Conservation (phyloP, 2,329 filamentous ascomycete species). For the Diaporthe citri region DNA sequence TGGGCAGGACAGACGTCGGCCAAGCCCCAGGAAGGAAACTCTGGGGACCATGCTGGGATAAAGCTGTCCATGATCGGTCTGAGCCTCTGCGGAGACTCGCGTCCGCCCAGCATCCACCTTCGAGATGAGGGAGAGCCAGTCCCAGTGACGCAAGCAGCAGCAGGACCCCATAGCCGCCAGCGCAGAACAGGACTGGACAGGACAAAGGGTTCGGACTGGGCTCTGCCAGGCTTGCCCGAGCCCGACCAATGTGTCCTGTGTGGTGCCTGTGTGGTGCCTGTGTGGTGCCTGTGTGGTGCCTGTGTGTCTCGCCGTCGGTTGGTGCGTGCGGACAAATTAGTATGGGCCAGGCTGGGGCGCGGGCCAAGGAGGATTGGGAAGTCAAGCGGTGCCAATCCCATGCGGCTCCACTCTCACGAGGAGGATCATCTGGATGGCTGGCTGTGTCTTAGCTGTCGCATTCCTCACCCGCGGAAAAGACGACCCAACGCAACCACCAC, state of each 20-base stretch:
- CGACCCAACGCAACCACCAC: not conserved
- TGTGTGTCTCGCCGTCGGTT: not conserved
- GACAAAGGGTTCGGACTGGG: not conserved
- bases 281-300: not conserved
- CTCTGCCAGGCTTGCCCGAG: not conserved
- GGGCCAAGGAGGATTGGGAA: constrained; percentile 20
- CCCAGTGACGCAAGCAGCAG: constrained; percentile 12
- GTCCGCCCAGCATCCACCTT: constrained; percentile 23
- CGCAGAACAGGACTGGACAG: not conserved
- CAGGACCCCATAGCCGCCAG: no score
- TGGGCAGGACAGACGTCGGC: constrained; percentile 20
- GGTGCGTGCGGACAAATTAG: constrained; percentile 14
- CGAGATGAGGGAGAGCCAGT: constrained; percentile 14
- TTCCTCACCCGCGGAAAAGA: not conserved
- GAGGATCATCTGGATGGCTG: constrained; percentile 20
- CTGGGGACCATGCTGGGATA: constrained; percentile 24
- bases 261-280: not conserved
- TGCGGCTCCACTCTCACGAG: constrained; percentile 27
- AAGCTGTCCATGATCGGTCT: constrained; percentile 28
- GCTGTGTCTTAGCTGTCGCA: constrained; percentile 16
- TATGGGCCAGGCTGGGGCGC: constrained; percentile 21
- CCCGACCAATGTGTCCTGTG: not conserved
- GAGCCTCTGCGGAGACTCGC: constrained; percentile 26
- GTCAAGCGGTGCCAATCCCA: constrained; percentile 20
- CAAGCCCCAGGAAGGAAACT: constrained; percentile 15